These are phyloP conservation scores for Podospora pseudopauciseta DNA, from an alignment of 495 filamentous ascomycete species.

Conservation along the genomic window DNA sequence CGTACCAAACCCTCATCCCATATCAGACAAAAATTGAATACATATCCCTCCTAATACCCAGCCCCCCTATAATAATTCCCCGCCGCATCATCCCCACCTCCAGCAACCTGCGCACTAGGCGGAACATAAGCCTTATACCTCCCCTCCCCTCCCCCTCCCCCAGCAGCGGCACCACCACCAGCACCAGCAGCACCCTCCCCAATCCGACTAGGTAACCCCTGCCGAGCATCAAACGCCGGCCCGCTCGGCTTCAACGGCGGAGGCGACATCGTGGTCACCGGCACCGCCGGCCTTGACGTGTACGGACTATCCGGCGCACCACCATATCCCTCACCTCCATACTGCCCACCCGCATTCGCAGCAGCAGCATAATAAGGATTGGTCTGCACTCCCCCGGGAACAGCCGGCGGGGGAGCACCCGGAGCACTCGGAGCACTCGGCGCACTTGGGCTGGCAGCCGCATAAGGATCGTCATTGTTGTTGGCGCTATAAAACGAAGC, in stretches of 20 bases:
- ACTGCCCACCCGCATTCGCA: background rate
- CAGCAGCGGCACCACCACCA: background rate
- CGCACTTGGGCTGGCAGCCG: constrained; percentile 29
- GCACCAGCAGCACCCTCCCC: background rate
- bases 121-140: constrained; percentile 37
- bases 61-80: constrained; percentile 1
- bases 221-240: constrained; percentile 39
- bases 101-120: constrained; percentile 12
- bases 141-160: background rate
- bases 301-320: background rate
- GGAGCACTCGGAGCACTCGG: constrained; percentile 14
- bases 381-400: constrained; percentile 13
- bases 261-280: constrained; percentile 30
- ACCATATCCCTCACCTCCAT: constrained; percentile 13
- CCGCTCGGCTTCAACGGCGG: constrained; percentile 40
- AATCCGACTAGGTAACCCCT: constrained; percentile 40
- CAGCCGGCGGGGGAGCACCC: constrained; percentile 25
- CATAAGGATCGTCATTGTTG: constrained; percentile 49
- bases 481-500: constrained; percentile 51
- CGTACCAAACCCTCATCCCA: background rate
- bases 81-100: background rate
- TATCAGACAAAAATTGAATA: background rate
- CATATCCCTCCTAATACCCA: background rate
- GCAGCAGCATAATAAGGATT: constrained; percentile 1
- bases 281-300: background rate